Evolutionary conservation across 371 early-diverging fungal genomes (phyloP).

Genomic region (Rhizomucor pusillus): DNA sequence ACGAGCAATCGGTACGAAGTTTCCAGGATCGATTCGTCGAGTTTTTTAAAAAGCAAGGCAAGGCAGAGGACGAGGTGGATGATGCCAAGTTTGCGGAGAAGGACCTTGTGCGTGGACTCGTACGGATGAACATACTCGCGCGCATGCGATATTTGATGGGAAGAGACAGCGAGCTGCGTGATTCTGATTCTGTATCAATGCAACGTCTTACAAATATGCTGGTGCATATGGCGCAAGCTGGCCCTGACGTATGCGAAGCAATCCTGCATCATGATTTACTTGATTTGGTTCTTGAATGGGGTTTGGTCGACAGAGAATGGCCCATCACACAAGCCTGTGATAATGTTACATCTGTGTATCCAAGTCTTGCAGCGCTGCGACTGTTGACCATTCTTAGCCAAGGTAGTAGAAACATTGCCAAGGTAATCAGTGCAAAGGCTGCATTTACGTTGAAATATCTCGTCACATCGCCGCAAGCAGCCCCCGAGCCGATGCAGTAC

Average conservation of each 20-base stretch:
- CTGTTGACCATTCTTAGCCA: constrained; percentile 44
- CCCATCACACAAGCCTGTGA: constrained; percentile 33
- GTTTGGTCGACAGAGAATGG: constrained; percentile 43
- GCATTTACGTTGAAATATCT: constrained; percentile 36
- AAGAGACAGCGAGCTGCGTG: constrained; percentile 30
- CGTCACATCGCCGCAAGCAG: constrained; percentile 38
- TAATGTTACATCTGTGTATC: constrained; percentile 22
- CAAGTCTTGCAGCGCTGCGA: constrained; percentile 35
- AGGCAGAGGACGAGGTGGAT: constrained; percentile 15
- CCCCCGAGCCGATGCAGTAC: constrained; percentile 16
- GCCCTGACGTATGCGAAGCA: constrained; percentile 39
- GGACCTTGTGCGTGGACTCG: constrained; percentile 51
- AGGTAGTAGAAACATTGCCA: constrained; percentile 45
- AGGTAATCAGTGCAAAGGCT: constrained; percentile 35
- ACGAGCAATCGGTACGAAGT: not conserved
- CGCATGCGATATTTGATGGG: constrained; percentile 54
- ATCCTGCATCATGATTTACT: constrained; percentile 51
- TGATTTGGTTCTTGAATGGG: constrained; percentile 40
- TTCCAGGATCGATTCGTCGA: constrained; percentile 19
- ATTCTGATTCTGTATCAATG: constrained; percentile 37
- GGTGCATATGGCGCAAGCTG: constrained; percentile 42
- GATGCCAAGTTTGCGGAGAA: constrained; percentile 50
- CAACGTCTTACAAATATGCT: constrained; percentile 44
- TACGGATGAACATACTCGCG: constrained; percentile 55
- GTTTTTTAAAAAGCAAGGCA: constrained; percentile 1